Evolutionary conservation across 2,329 filamentous ascomycete genomes (phyloP).

Genomic region (Microsporum canis): DNA sequence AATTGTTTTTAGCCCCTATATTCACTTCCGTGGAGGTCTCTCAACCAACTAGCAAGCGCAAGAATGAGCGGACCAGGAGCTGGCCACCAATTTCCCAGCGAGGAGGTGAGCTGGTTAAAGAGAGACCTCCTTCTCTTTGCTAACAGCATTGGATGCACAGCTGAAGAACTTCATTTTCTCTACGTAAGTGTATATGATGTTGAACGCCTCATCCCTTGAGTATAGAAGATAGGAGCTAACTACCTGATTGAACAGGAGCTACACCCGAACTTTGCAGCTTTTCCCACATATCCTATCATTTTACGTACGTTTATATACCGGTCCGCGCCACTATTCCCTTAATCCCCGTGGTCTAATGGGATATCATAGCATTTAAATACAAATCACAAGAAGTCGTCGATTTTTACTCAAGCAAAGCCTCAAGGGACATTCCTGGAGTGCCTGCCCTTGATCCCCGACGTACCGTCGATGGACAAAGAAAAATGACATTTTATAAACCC

Average conservation of each 20-base stretch:
- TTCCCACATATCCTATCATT: conserved; percentile 78
- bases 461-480: conserved; percentile 74
- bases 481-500: conserved; percentile 63
- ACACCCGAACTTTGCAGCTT: conserved; percentile 73
- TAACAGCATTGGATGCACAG: conserved; percentile 71
- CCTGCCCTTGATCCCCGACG: conserved; percentile 64
- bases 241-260: conserved; percentile 44
- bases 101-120: conserved; percentile 73
- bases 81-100: conserved; percentile 68
- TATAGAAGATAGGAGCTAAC: not conserved
- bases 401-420: conserved; percentile 63
- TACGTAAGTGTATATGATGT: conserved; percentile 49
- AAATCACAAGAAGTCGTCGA: conserved; percentile 65
- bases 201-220: not conserved
- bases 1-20: not conserved
- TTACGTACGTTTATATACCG: conserved; percentile 46
- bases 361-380: conserved; percentile 58
- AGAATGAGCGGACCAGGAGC: conserved; percentile 43
- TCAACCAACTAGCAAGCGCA: not conserved
- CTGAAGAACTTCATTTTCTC: conserved; percentile 85
- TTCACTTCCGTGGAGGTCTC: not conserved
- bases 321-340: not conserved
- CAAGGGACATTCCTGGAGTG: conserved; percentile 58
- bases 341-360: conserved; percentile 8
- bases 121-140: conserved; percentile 83